These are phyloP conservation scores for Rosa persica DNA, from an alignment of 306 rosid genomes.

Conservation along the genomic window DNA sequence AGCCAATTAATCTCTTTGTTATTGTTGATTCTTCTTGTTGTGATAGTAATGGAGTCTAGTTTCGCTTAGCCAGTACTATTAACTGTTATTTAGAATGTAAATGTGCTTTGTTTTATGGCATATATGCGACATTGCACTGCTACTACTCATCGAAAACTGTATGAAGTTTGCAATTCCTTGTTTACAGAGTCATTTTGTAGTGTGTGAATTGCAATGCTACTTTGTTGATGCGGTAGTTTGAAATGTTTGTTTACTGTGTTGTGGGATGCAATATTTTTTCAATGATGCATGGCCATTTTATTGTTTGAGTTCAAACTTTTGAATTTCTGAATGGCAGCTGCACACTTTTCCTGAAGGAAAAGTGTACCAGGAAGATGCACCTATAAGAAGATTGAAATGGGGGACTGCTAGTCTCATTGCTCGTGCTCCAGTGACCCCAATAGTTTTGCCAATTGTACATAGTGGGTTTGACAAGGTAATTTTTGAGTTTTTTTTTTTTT, in stretches of 20 bases:
- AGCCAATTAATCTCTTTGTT: background rate
- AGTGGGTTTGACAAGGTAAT: constrained; percentile 77
- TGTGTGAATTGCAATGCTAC: no score
- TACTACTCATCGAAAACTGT: background rate
- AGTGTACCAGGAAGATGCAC: constrained; percentile 76
- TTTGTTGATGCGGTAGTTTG: no score
- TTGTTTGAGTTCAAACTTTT: background rate
- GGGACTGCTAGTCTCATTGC: constrained; percentile 95
- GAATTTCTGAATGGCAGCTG: constrained; percentile 43
- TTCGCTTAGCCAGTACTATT: no score
- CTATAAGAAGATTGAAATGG: constrained; percentile 83
- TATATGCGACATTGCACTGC: background rate
- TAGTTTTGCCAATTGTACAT: constrained; percentile 83
- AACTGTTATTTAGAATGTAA: background rate
- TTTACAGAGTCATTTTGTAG: background rate
- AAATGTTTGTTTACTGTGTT: background rate
- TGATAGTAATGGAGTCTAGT: background rate
- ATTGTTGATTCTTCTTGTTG: background rate
- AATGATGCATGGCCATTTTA: no score
- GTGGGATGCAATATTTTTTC: no score
- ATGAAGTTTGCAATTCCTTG: background rate
- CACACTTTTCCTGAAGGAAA: constrained; percentile 98
- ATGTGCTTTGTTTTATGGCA: background rate
- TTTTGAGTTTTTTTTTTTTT: background rate
- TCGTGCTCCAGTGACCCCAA: constrained; percentile 77